Base-by-base conservation (phyloP, 2,329 filamentous ascomycete species). In the Dendryphion nanum region DNA sequence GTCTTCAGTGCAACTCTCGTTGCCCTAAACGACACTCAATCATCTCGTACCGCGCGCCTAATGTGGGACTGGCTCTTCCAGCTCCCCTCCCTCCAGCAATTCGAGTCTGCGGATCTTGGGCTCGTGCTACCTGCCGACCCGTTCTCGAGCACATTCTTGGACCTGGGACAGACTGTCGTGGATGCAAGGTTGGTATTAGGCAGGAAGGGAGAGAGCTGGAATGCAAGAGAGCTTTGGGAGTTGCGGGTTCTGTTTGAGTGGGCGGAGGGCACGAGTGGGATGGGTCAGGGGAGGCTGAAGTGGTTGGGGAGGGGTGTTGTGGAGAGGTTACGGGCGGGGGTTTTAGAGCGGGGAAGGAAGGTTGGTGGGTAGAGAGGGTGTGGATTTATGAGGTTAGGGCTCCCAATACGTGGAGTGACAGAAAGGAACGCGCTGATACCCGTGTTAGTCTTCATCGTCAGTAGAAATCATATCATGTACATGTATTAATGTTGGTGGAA, bases 41-140 rank as follows among this genome's bases (percentile, higher is more conserved):
- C 57, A 3, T 49, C 48, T 0, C 63, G 58, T 37, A 56, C 53
- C 0, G 45, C 48, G 3, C 56, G 61, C 47, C 66, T 71, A 26
- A 64, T 86, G 1, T 78, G 91, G 55, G 81, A 85, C 44, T 91
- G 87, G 85, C 59, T 95, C 1, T 88, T 95, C 59, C 67, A 73
- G 1, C 74, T 89, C 0, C 71, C 76, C 0, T 47, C 75, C 41
- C 57, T 85, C 70, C 16, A 41, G 61, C 52, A 57, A 67, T 63
- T 57, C 31, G 53, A 54, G 4, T 61, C 84, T 35, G 80, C 83
- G 0, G 89, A 95, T 53, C 77, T 69, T 1, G 64, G 68, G 3
- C 57, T 71, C 4, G 56, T 73, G 0, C 41, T 74, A 15, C 65
- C 69, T 0, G 45, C 60, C 1, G 68, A 70, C 47, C 45, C 48